A percentile compares a stretch with the other conserved stretches of the same genome.
phyloP scores from a whole-genome alignment of 306 rosid species.

The Castanea sativa region DNA sequence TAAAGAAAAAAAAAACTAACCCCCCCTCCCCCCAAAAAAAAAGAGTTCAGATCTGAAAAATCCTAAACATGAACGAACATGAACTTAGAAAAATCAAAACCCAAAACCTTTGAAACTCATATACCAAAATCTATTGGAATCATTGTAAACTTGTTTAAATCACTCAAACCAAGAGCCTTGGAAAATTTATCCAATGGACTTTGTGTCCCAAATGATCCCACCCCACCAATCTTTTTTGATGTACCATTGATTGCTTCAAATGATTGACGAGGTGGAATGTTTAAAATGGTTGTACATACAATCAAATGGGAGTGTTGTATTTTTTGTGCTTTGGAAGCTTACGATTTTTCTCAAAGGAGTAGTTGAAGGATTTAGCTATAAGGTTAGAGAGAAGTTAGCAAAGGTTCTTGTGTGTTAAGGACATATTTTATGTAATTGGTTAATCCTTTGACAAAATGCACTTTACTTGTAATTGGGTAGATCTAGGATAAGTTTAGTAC shows the following conservation, averaged over 20 bases:
- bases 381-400: slow-evolving; percentile 54
- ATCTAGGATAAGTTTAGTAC: too few species aligned
- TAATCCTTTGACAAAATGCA: too few species aligned
- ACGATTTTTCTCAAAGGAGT: slow-evolving; percentile 32
- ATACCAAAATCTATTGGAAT: slow-evolving; percentile 30
- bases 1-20: too few species aligned
- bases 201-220: slow-evolving; percentile 14
- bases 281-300: slow-evolving; percentile 52
- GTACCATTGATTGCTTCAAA: slow-evolving; percentile 35
- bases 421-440: too few species aligned
- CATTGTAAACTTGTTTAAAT: slow-evolving; percentile 39
- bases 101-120: neutral
- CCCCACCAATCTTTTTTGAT: slow-evolving; percentile 27
- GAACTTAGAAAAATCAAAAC: too few species aligned
- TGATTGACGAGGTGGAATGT: slow-evolving; percentile 13
- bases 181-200: slow-evolving; percentile 39
- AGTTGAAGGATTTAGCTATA: slow-evolving; percentile 43
- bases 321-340: slow-evolving; percentile 60
- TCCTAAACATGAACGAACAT: too few species aligned
- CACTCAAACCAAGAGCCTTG: neutral
- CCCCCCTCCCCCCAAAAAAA: too few species aligned
- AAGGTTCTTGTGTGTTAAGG: slow-evolving; percentile 46
- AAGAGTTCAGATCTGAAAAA: too few species aligned
- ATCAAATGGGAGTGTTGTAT: slow-evolving; percentile 45
- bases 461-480: too few species aligned